These are phyloP conservation scores for Fusarium nygamai DNA, from an alignment of 2,329 filamentous ascomycete genomes.

Conservation along the genomic window DNA sequence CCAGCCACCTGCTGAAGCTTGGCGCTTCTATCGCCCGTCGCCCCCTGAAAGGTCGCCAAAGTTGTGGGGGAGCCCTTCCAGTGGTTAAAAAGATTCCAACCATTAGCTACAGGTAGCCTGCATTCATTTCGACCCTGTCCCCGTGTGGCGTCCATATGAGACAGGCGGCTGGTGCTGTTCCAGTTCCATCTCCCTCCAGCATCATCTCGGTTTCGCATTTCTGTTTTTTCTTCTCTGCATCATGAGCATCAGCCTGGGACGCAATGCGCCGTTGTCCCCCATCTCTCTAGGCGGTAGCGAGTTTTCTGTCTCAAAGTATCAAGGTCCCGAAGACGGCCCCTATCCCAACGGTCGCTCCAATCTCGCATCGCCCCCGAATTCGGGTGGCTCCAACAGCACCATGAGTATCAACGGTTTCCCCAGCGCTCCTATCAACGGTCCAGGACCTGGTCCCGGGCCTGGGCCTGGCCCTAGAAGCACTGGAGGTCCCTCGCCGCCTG, in stretches of 20 bases:
- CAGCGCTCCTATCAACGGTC: constrained; percentile 40
- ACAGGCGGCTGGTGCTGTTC: constrained; percentile 41
- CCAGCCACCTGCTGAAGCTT: constrained; percentile 38
- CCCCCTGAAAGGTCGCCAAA: constrained; percentile 42
- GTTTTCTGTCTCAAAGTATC: constrained; percentile 79
- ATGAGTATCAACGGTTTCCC: constrained; percentile 71
- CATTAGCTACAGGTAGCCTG: constrained; percentile 9
- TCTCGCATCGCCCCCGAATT: constrained; percentile 75
- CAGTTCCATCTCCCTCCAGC: constrained; percentile 40
- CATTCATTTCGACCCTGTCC: constrained; percentile 41
- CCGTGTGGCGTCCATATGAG: constrained; percentile 43
- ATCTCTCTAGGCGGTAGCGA: constrained; percentile 86
- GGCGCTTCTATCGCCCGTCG: constrained; percentile 25
- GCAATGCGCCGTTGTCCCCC: constrained; percentile 82
- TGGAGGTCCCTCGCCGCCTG: constrained; percentile 82
- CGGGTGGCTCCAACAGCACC: constrained; percentile 66
- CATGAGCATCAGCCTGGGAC: constrained; percentile 70
- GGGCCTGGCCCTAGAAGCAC: constrained; percentile 62
- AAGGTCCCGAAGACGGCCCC: constrained; percentile 63
- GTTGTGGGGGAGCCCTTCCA: constrained; percentile 43
- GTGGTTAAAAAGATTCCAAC: constrained; percentile 38
- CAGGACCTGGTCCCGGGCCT: constrained; percentile 59
- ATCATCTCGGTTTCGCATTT: constrained; percentile 36
- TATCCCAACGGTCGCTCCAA: constrained; percentile 66
- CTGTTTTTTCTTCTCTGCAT: constrained; percentile 45